Evolutionary conservation across 768 basidiomycete genomes (phyloP).

Genomic region (Suillus spraguei): DNA sequence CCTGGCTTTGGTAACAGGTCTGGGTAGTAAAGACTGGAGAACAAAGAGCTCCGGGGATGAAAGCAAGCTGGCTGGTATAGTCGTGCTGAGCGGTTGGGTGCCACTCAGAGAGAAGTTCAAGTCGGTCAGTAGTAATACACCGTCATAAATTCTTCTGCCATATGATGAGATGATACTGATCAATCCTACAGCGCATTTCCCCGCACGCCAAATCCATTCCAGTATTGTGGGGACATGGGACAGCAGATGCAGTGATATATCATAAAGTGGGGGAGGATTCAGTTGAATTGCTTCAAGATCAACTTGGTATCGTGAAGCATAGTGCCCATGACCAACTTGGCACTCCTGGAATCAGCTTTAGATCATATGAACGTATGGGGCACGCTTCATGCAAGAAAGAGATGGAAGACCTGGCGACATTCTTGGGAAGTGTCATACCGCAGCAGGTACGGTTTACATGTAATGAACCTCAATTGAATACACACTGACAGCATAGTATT

Average conservation of each 20-base stretch:
- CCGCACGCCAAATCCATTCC: slow-evolving; percentile 13
- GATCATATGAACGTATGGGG: slow-evolving; percentile 12
- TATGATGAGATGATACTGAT: neutral
- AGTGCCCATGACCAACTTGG: slow-evolving; percentile 1
- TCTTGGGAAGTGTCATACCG: slow-evolving; percentile 22
- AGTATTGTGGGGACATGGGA: slow-evolving; percentile 29
- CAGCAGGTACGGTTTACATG: neutral
- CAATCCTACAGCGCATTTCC: slow-evolving; percentile 47
- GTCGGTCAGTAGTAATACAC: slow-evolving; percentile 25
- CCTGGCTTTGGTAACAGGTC: slow-evolving; percentile 43
- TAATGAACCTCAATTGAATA: neutral
- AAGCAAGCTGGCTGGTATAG: slow-evolving; percentile 42
- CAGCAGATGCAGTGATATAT: slow-evolving; percentile 19
- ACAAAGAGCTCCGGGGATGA: slow-evolving; percentile 24
- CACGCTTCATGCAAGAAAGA: slow-evolving; percentile 20
- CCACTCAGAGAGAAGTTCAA: slow-evolving; percentile 45
- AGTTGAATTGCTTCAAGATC: slow-evolving; percentile 20
- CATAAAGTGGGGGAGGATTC: slow-evolving; percentile 15
- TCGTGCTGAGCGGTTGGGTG: slow-evolving; percentile 46
- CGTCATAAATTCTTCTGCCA: neutral
- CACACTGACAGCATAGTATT: neutral
- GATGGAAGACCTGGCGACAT: slow-evolving; percentile 19
- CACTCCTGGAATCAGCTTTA: slow-evolving; percentile 2
- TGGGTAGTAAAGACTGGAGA: slow-evolving; percentile 39
- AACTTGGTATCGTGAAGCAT: slow-evolving; percentile 16